phyloP scores from a whole-genome alignment of 2,329 filamentous ascomycete genomes.

The Hypoxylon sp. region DNA sequence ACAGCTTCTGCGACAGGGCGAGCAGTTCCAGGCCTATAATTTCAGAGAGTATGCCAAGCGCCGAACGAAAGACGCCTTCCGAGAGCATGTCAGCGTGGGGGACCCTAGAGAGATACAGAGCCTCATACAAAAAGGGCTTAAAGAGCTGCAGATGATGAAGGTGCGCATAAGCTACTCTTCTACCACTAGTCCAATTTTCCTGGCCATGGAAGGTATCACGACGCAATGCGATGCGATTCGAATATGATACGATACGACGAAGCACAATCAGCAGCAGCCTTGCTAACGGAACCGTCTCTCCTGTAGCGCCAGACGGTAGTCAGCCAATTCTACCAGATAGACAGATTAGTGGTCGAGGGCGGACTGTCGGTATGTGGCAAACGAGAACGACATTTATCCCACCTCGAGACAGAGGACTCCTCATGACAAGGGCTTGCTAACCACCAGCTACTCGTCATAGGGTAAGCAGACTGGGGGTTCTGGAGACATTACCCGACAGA shows the following conservation, averaged over 20 bases:
- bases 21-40: constrained; percentile 93
- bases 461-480: constrained; percentile 75
- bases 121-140: constrained; percentile 85
- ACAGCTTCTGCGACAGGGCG: constrained; percentile 84
- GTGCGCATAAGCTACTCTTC: constrained; percentile 55
- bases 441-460: too few relatives aligned
- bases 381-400: too few relatives aligned
- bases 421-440: background rate
- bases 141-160: constrained; percentile 90
- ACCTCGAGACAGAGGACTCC: background rate
- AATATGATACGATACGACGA: background rate
- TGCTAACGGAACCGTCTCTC: constrained; percentile 11
- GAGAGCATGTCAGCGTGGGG: constrained; percentile 75
- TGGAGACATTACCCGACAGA: constrained; percentile 75
- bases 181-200: background rate
- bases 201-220: background rate
- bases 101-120: constrained; percentile 85
- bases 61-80: constrained; percentile 88
- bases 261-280: background rate
- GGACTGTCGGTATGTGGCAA: constrained; percentile 72
- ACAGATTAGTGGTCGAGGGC: constrained; percentile 90
- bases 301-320: constrained; percentile 89
- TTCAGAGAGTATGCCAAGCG: constrained; percentile 96
- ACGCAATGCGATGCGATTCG: background rate
- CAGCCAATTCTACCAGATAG: constrained; percentile 93